Conservation (phyloP, 2,329 filamentous ascomycete species). For the Diatrype stigma region DNA sequence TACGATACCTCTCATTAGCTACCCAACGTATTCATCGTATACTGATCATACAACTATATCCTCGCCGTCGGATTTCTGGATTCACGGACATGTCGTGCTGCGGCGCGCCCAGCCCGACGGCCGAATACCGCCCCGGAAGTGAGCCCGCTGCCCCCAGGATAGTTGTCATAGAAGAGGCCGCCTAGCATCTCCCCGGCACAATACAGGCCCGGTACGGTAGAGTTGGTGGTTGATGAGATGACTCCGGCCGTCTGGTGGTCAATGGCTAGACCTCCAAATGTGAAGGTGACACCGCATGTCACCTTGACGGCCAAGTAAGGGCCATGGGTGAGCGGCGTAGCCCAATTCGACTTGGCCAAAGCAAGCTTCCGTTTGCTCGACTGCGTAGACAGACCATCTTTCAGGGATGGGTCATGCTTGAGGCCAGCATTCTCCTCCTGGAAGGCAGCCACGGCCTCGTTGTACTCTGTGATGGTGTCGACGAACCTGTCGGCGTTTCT, state of each 20-base stretch:
- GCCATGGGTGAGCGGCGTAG: conserved; percentile 48
- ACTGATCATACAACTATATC: no score
- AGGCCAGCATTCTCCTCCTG: conserved; percentile 44
- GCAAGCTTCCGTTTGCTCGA: conserved; percentile 38
- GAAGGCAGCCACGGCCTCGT: conserved; percentile 48
- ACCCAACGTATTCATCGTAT: no score
- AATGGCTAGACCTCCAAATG: conserved; percentile 60
- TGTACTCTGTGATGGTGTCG: conserved; percentile 51
- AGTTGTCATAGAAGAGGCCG: conserved; percentile 59
- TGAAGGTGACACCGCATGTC: conserved; percentile 63
- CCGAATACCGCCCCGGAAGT: conserved; percentile 55
- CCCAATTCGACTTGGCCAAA: conserved; percentile 64
- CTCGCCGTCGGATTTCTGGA: no score
- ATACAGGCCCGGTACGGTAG: conserved; percentile 51
- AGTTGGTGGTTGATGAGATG: conserved; percentile 39
- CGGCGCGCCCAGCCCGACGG: conserved; percentile 30
- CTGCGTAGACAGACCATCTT: conserved; percentile 59
- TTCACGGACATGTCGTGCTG: no score
- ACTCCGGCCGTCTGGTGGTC: conserved; percentile 48
- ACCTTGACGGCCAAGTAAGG: conserved; percentile 63
- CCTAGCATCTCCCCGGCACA: conserved; percentile 65
- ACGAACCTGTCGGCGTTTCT: conserved; percentile 42
- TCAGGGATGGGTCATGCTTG: conserved; percentile 55
- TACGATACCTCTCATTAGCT: no score
- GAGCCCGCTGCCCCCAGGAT: conserved; percentile 59